Percentiles rank a stretch among this genome's conserved stretches.
These are phyloP conservation scores for Solanum rostratum DNA, from an alignment of 257 asterid species.

Conservation along the genomic window DNA sequence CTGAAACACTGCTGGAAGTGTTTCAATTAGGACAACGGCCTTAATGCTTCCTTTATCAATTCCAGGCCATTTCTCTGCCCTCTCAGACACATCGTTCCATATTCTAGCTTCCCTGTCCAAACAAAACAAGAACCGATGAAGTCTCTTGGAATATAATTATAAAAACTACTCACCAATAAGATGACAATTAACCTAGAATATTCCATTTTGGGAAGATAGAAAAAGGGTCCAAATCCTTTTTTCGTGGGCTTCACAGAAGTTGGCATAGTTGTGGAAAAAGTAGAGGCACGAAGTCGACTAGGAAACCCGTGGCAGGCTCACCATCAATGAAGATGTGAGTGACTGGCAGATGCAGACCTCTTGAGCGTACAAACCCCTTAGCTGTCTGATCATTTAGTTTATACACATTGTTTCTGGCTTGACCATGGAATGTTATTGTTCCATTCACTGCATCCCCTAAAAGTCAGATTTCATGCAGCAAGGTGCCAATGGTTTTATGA, in stretches of 20 bases:
- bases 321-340: conserved; percentile 57
- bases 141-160: neutral
- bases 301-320: conserved; percentile 65
- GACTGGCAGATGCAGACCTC: conserved; percentile 94
- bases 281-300: conserved; percentile 87
- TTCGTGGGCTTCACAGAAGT: conserved; percentile 54
- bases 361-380: conserved; percentile 69
- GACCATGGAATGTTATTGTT: no score
- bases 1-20: no score
- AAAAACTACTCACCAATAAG: neutral
- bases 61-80: conserved; percentile 63
- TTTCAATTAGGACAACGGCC: neutral
- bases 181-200: no score
- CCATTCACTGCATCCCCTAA: conserved; percentile 73
- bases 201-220: no score
- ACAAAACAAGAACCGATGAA: neutral
- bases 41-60: conserved; percentile 78
- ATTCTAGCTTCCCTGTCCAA: conserved; percentile 73
- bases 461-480: conserved; percentile 7
- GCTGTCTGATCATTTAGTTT: no score
- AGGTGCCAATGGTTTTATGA: neutral
- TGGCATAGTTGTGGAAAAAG: conserved; percentile 60
- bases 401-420: no score
- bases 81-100: neutral
- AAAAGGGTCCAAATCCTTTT: no score